phyloP scores from a whole-genome alignment of 805 yeast species.

The Wickerhamiella domercqiae region DNA sequence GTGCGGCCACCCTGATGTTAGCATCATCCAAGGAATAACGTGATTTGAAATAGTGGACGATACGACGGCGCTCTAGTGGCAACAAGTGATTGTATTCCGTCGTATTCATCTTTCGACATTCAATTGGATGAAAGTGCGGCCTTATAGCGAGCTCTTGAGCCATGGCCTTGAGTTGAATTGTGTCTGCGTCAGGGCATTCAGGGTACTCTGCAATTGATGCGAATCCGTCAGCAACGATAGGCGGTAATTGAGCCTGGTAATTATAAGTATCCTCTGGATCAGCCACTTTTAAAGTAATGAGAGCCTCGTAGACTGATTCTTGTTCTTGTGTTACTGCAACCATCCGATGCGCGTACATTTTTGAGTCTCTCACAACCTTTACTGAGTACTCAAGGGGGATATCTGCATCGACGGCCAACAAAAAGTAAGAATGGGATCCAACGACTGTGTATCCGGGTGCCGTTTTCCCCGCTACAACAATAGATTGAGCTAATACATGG shows the following conservation, averaged over 20 bases:
- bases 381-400: slow-evolving; percentile 21
- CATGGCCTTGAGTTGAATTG: slow-evolving; percentile 1
- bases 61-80: slow-evolving; percentile 15
- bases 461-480: slow-evolving; percentile 17
- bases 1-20: slow-evolving; percentile 21
- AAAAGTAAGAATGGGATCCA: slow-evolving; percentile 19
- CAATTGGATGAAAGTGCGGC: slow-evolving; percentile 19
- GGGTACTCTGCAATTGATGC: slow-evolving; percentile 11
- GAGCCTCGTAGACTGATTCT: slow-evolving; percentile 10
- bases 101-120: slow-evolving; percentile 20
- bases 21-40: slow-evolving; percentile 12
- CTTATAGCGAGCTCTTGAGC: slow-evolving; percentile 2
- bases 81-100: slow-evolving; percentile 10
- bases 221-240: slow-evolving; percentile 4
- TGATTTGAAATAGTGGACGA: slow-evolving; percentile 18
- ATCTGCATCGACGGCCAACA: slow-evolving; percentile 18
- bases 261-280: slow-evolving; percentile 6
- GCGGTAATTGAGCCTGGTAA: slow-evolving; percentile 9
- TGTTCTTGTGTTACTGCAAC: slow-evolving; percentile 17
- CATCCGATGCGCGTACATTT: slow-evolving; percentile 17
- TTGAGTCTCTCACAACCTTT: slow-evolving; percentile 13
- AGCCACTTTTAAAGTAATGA: slow-evolving; percentile 12
- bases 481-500: slow-evolving; percentile 20
- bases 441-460: slow-evolving; percentile 15
- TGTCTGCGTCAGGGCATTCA: slow-evolving; percentile 20